A percentile compares a stretch with the other conserved stretches of the same genome.
Evolutionary conservation across 1,284 basidiomycete genomes (phyloP).

Genomic region (Rhodotorula mucilaginosa): DNA sequence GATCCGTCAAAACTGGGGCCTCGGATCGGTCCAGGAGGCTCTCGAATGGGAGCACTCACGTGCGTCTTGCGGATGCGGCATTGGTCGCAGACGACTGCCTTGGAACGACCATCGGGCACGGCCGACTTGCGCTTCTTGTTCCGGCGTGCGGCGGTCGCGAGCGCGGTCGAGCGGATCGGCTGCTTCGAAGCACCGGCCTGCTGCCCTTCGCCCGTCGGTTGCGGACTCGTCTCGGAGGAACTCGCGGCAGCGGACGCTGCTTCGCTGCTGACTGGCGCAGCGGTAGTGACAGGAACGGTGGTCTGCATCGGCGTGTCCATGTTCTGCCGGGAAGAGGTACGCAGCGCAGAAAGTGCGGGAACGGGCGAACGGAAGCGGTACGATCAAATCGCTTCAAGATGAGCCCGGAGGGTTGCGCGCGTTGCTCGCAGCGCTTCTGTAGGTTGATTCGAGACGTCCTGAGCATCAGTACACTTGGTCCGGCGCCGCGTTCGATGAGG

Average conservation of each 20-base stretch:
- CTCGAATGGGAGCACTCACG: neutral
- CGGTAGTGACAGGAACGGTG: neutral
- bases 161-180: neutral
- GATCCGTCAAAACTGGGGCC: neutral
- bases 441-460: neutral
- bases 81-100: neutral
- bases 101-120: neutral
- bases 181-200: neutral
- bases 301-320: neutral
- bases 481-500: neutral
- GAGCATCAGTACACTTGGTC: neutral
- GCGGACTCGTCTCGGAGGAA: neutral
- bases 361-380: neutral
- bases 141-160: conserved; percentile 2
- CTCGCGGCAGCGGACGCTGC: neutral
- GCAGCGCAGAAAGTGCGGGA: neutral
- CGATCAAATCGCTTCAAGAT: neutral
- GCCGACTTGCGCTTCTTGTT: neutral
- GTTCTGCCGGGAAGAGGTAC: neutral
- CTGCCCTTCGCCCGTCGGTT: neutral
- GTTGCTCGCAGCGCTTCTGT: neutral
- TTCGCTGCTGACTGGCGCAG: neutral
- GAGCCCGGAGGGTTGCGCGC: neutral
- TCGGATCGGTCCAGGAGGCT: no score
- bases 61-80: conserved; percentile 7